Conservation (phyloP, 1,284 basidiomycete genomes). For the Hymenochaete sp. region DNA sequence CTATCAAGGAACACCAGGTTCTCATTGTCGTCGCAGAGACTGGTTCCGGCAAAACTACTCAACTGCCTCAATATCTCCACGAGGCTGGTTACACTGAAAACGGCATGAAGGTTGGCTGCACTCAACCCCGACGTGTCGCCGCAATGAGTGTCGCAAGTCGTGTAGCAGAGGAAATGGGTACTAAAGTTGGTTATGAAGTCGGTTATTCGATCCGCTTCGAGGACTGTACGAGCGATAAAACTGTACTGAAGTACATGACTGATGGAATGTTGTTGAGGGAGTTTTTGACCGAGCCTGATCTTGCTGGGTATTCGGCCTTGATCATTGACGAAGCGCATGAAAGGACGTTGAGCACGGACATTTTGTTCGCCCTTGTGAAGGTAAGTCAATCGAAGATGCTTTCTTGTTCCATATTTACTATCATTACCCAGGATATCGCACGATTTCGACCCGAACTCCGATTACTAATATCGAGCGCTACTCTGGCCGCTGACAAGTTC, state of each 20-base stretch:
- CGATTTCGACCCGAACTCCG: conserved; percentile 89
- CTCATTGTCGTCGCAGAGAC: conserved; percentile 91
- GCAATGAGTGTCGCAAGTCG: conserved; percentile 99
- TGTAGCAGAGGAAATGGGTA: conserved; percentile 98
- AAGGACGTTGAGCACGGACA: conserved; percentile 91
- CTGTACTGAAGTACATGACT: conserved; percentile 96
- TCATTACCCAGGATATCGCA: conserved; percentile 74
- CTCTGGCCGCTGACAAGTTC: conserved; percentile 94
- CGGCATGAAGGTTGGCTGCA: conserved; percentile 92
- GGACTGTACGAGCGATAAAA: conserved; percentile 98
- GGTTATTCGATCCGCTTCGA: conserved; percentile 99
- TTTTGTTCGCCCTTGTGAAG: conserved; percentile 94
- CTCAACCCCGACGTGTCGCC: conserved; percentile 96
- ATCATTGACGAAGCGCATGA: conserved; percentile 98
- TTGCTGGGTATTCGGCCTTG: conserved; percentile 85
- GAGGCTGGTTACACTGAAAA: conserved; percentile 91
- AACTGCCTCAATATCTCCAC: conserved; percentile 95
- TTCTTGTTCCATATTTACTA: conserved; percentile 15
- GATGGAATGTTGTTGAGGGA: conserved; percentile 97
- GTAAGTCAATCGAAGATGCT: conserved; percentile 40
- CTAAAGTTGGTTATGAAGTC: conserved; percentile 92
- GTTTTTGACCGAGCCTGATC: conserved; percentile 90
- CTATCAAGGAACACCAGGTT: conserved; percentile 86
- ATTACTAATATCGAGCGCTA: conserved; percentile 91
- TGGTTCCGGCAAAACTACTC: conserved; percentile 97